Conservation (phyloP, 139 green algal species). For the Chlamydomonas applanata region DNA sequence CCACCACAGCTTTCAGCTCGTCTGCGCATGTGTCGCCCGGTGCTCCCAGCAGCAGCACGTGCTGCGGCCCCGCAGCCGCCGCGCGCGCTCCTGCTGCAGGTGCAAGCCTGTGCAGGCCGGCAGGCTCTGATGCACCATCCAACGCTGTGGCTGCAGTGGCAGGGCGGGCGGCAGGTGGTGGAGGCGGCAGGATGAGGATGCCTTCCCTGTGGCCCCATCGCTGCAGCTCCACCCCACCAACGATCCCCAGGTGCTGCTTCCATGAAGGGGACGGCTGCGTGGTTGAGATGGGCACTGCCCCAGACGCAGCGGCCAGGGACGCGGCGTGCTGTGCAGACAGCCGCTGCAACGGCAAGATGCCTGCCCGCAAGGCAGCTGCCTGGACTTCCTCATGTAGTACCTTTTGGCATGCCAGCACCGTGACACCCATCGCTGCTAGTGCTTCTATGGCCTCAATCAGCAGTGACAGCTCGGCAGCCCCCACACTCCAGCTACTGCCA, state of each 20-base stretch:
- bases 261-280: neutral
- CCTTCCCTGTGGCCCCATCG: neutral
- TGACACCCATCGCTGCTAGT: neutral
- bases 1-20: neutral
- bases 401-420: constrained; percentile 18
- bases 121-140: neutral
- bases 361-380: neutral
- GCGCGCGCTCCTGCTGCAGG: neutral
- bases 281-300: neutral
- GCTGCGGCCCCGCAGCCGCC: neutral
- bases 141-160: neutral
- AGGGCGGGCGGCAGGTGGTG: neutral
- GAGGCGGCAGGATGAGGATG: too few relatives aligned
- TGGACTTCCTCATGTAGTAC: constrained; percentile 11
- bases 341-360: constrained; percentile 15
- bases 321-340: constrained; percentile 1
- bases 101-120: neutral
- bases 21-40: neutral
- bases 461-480: neutral
- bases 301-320: neutral
- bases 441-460: neutral
- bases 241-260: neutral
- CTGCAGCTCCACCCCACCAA: neutral
- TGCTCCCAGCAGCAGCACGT: neutral
- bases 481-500: neutral